Base-by-base conservation (phyloP, 805 yeast genomes). In the Metschnikowia kunwiensis region DNA sequence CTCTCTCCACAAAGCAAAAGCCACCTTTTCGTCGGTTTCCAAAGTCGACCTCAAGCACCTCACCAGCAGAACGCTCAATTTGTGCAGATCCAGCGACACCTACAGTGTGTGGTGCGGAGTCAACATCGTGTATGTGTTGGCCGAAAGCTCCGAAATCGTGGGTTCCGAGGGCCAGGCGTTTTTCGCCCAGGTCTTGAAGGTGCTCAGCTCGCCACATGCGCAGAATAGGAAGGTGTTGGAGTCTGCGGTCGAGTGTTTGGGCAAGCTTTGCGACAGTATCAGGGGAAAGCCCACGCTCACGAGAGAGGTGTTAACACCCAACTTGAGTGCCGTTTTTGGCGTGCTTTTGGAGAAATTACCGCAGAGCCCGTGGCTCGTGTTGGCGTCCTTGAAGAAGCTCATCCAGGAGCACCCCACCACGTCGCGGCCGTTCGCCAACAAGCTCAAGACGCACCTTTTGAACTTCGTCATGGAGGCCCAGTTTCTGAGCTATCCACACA, bases 271-370 rank as follows among this genome's bases (percentile, higher is more conserved):
- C 38, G 58, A 63, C 30, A 63, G 71, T 30, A 78, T 82, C 39
- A 76, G 84, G 54, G 91, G 87, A 2, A 88, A 88, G 53, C 86
- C 95, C 1, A 80, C 88, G 1, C 69, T 91, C 27, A 81, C 91
- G 3, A 75, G 97, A 55, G 96, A 88, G 53, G 65, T 83, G 7
- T 70, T 87, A 38, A 85, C 95, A 2, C 94, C 96, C 6, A 80
- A 80, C 49, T 64, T 91, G 39, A 77, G 85, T 7, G 67, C 70
- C 2, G 75, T 83, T 27, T 75, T 86, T 40, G 59, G 74, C 12
- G 57, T 72, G 5, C 66, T 80, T 33, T 51, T 86, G 37, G 77
- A 70, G 4, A 55, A 57, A 28, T 25, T 68, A 11, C 57, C 51
- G 20, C 49, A 30, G 29, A 41, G 43, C 18, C 65, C 72, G 2